These are phyloP conservation scores for Anacardium occidentale DNA, from an alignment of 345 rosid genomes.

Conservation along the genomic window DNA sequence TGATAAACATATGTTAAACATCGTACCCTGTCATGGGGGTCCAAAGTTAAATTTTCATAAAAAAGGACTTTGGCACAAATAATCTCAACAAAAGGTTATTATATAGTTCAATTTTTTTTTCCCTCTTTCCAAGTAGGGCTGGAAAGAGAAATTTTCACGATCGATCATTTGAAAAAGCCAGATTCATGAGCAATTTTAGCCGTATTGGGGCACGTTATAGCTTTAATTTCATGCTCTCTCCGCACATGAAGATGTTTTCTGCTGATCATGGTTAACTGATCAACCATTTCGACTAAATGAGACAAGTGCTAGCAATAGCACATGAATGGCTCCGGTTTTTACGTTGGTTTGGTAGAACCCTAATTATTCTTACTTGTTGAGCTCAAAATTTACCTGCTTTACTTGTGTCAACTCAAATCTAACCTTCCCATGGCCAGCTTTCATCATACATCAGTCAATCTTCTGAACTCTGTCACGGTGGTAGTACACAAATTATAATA, in stretches of 20 bases:
- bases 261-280: too few species aligned
- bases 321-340: constrained; percentile 52
- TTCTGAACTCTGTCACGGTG: constrained; percentile 12
- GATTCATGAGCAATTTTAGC: neutral
- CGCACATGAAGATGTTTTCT: too few species aligned
- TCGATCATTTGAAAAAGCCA: neutral
- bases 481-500: neutral
- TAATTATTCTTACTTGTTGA: constrained; percentile 39
- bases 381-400: constrained; percentile 25
- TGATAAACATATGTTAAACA: constrained; percentile 11
- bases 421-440: neutral
- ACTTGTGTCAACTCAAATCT: constrained; percentile 26
- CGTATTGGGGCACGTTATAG: too few species aligned
- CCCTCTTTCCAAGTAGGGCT: neutral
- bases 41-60: constrained; percentile 8
- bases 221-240: too few species aligned
- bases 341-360: constrained; percentile 46
- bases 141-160: neutral
- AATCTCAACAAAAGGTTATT: neutral
- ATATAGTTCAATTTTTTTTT: neutral
- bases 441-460: constrained; percentile 40
- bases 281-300: neutral
- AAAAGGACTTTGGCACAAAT: neutral
- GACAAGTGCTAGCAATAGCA: constrained; percentile 29
- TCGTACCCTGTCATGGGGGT: constrained; percentile 21